Conservation (phyloP, 208 protist genomes). For the Trichomonas vaginalis region DNA sequence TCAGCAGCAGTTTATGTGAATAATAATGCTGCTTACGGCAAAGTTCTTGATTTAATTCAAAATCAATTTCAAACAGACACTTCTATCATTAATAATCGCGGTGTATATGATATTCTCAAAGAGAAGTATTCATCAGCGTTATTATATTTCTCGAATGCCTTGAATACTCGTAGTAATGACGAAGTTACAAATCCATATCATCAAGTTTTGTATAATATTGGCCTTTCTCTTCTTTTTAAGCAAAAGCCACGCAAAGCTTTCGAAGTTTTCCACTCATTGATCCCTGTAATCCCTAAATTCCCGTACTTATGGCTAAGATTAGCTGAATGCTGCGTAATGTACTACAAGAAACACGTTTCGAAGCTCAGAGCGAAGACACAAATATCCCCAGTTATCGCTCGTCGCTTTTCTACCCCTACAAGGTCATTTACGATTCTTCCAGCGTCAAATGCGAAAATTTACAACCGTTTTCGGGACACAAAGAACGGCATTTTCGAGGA, state of each 20-base stretch:
- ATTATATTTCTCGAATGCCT: not conserved
- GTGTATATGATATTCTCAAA: not conserved
- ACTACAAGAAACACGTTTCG: not conserved
- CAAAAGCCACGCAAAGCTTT: not conserved
- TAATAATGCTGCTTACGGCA: not conserved
- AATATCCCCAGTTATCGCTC: not conserved
- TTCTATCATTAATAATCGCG: not conserved
- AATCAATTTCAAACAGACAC: not conserved
- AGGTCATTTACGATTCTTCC: not conserved
- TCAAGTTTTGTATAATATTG: constrained; percentile 4
- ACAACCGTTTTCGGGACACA: not conserved
- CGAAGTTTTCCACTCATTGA: not conserved
- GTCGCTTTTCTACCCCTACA: not conserved
- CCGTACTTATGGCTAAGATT: not conserved
- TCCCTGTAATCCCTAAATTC: not conserved
- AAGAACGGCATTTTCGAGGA: not conserved
- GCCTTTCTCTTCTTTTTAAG: not conserved
- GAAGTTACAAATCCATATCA: not conserved
- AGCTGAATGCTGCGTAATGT: not conserved
- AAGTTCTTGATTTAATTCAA: not conserved
- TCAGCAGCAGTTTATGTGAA: not conserved
- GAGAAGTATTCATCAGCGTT: not conserved
- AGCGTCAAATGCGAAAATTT: not conserved
- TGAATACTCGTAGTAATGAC: not conserved
- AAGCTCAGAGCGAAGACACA: not conserved